These are phyloP conservation scores for Lyophyllum atratum DNA, from an alignment of 768 basidiomycete genomes.

Conservation along the genomic window DNA sequence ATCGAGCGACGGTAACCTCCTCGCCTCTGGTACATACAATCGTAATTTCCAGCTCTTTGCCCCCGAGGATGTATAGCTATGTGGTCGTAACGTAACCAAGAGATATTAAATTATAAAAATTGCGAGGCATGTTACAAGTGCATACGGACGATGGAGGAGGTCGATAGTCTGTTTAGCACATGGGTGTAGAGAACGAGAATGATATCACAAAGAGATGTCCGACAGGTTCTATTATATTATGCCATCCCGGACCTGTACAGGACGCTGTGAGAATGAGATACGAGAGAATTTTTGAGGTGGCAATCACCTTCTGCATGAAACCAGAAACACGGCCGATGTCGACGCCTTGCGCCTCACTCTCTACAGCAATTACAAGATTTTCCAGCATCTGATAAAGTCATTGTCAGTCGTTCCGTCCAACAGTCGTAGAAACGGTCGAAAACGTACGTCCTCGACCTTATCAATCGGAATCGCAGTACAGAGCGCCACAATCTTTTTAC, in stretches of 20 bases:
- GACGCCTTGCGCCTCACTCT: constrained; percentile 81
- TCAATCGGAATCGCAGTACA: constrained; percentile 87
- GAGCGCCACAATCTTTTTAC: constrained; percentile 87
- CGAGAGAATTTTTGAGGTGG: background rate
- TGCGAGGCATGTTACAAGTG: constrained; percentile 33
- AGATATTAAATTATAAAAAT: constrained; percentile 12
- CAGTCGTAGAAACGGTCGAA: background rate
- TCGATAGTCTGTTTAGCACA: background rate
- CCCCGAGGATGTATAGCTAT: constrained; percentile 56
- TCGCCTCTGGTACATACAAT: constrained; percentile 91
- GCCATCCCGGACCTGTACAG: constrained; percentile 57
- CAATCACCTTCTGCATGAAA: constrained; percentile 84
- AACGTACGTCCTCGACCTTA: constrained; percentile 85
- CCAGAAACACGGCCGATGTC: constrained; percentile 86
- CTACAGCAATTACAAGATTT: constrained; percentile 81
- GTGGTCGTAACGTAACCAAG: background rate
- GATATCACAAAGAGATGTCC: constrained; percentile 14
- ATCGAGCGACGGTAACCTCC: constrained; percentile 75
- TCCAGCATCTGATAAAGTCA: constrained; percentile 67
- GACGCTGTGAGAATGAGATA: background rate
- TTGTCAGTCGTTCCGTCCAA: background rate
- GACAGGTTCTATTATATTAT: constrained; percentile 42
- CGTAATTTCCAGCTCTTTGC: constrained; percentile 93
- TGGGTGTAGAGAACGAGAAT: constrained; percentile 16
- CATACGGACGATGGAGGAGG: constrained; percentile 19